phyloP scores from a whole-genome alignment of 495 filamentous ascomycete genomes.

The Tuber aestivum region DNA sequence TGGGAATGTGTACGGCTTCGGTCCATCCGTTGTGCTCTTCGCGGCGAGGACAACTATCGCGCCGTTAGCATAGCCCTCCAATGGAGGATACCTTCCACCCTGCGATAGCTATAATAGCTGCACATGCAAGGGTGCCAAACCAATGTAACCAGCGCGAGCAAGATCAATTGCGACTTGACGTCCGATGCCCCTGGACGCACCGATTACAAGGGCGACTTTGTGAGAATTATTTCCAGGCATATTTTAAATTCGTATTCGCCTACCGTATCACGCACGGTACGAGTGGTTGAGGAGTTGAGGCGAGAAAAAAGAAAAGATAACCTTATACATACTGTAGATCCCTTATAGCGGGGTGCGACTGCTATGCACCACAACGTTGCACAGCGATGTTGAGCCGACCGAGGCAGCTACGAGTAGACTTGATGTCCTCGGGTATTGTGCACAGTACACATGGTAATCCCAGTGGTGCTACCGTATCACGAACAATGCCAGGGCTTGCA shows the following conservation, averaged over 20 bases:
- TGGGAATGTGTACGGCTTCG: conserved; percentile 57
- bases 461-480: neutral
- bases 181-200: conserved; percentile 72
- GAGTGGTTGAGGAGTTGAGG: neutral
- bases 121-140: conserved; percentile 45
- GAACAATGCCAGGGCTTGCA: neutral
- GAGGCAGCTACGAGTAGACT: neutral
- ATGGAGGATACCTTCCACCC: neutral
- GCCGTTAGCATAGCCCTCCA: neutral
- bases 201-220: conserved; percentile 63
- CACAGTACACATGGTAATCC: neutral
- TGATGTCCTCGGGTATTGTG: neutral
- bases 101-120: neutral
- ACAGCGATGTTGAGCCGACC: neutral
- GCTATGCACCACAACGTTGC: neutral
- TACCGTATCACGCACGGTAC: neutral
- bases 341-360: too few relatives aligned
- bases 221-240: conserved; percentile 9
- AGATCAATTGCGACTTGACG: conserved; percentile 72
- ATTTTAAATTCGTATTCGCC: neutral
- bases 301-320: neutral
- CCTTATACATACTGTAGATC: too few relatives aligned
- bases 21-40: conserved; percentile 67
- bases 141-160: conserved; percentile 62
- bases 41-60: conserved; percentile 67